A percentile compares a stretch with the other conserved stretches of the same genome.
phyloP scores from a whole-genome alignment of 2,329 filamentous ascomycete genomes.

The Fusarium sp. region DNA sequence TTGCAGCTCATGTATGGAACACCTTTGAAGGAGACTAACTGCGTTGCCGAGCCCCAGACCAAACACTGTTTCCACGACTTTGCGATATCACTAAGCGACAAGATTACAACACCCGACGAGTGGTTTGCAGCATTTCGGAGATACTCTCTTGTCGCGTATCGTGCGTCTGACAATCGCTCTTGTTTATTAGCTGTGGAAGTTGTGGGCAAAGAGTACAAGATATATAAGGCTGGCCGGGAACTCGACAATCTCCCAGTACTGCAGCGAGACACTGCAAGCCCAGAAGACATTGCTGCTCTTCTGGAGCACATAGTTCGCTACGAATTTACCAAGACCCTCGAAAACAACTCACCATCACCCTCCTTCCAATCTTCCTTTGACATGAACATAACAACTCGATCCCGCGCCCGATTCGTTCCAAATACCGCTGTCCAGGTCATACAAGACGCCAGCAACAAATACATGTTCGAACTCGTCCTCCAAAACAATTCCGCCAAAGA shows the following conservation, averaged over 20 bases:
- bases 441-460: background rate
- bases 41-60: slow-evolving; percentile 1
- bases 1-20: background rate
- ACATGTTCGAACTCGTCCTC: background rate
- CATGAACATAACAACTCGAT: background rate
- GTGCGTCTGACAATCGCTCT: background rate
- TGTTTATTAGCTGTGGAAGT: accelerated
- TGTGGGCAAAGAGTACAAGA: background rate
- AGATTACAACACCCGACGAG: background rate
- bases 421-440: background rate
- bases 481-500: background rate
- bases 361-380: background rate
- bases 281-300: background rate
- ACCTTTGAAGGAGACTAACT: background rate
- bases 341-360: background rate
- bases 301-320: slow-evolving; percentile 10
- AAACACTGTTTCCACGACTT: background rate
- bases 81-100: background rate
- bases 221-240: background rate
- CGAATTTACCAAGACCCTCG: background rate
- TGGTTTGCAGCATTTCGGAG: background rate
- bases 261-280: accelerated
- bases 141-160: background rate
- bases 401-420: background rate
- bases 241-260: background rate